Evolutionary conservation across 2,329 filamentous ascomycete genomes (phyloP), one percentile per base, ranked within the genome.

Genomic region (Fusarium camptoceras): DNA sequence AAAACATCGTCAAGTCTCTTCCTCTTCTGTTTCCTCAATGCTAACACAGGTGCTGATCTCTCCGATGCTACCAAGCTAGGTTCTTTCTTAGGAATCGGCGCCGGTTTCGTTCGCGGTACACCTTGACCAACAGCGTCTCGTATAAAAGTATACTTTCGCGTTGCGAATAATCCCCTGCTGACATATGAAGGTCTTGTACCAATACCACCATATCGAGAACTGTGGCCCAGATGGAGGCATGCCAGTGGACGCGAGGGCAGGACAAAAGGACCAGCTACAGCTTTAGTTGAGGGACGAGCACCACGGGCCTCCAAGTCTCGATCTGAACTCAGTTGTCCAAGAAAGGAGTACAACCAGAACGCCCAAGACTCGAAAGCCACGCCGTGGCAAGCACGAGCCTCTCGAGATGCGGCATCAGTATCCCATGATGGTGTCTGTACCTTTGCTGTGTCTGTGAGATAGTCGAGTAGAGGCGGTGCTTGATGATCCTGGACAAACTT

Each of bases 261-360:
- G 24, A 82, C 75, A 53, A 82, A 78, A 5, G 79, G 76, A 1
- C 78, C 81, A 3, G 72, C 77, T 7, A 79, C 75, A 7, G 79
- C 75, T 49, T 81, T 80, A 5, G 61, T 61, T 20, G 73, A 57
- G 5, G 71, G 39, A 5, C 48, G 47, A 10, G 75, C 50, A 2
- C 72, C 76, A 1, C 59, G 57, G 12, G 57, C 53, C 18, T 66
- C 65, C 22, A 83, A 64, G 64, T 83, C 81, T 5, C 60, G 51
- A 56, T 83, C 80, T 10, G 73, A 60, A 20, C 73, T 75, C 7
- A 82, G 70, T 47, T 83, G 80, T 3, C 81, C 81, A 12, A 82
- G 75, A 49, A 82, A 76, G 8, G 80, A 76, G 64, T 81, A 81
- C 6, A 82, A 69, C 80, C 81, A 83, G 49, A 83, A 83, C 2